phyloP scores from a whole-genome alignment of 768 basidiomycete genomes.

The Rhizopogon vesiculosus region DNA sequence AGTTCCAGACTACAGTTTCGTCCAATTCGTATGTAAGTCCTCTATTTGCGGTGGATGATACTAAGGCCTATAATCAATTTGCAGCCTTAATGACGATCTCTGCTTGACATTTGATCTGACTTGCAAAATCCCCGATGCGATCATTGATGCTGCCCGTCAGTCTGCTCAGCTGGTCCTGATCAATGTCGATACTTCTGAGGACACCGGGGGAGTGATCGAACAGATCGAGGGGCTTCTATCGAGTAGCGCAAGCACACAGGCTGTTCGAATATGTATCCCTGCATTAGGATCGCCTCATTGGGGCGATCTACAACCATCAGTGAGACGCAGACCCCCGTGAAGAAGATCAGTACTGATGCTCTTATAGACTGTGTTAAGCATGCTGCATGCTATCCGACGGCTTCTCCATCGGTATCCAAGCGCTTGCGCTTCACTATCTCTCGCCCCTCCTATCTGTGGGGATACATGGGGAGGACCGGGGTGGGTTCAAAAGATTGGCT shows the following conservation, averaged over 20 bases:
- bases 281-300: slow-evolving; percentile 60
- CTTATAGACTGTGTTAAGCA: slow-evolving; percentile 54
- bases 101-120: slow-evolving; percentile 75
- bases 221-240: slow-evolving; percentile 25
- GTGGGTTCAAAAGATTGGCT: slow-evolving; percentile 76
- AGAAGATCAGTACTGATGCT: neutral
- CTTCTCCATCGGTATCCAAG: slow-evolving; percentile 53
- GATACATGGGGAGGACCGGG: slow-evolving; percentile 58
- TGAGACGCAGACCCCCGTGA: slow-evolving; percentile 26
- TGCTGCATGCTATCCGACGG: slow-evolving; percentile 64
- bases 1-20: slow-evolving; percentile 80
- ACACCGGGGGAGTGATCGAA: slow-evolving; percentile 20
- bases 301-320: slow-evolving; percentile 59
- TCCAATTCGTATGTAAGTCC: slow-evolving; percentile 43
- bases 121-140: slow-evolving; percentile 46
- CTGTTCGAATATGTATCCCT: slow-evolving; percentile 58
- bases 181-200: slow-evolving; percentile 10
- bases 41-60: neutral
- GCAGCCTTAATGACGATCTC: slow-evolving; percentile 53
- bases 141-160: slow-evolving; percentile 39
- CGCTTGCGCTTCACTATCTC: slow-evolving; percentile 62
- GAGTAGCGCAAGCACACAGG: slow-evolving; percentile 18
- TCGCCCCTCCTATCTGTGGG: slow-evolving; percentile 59
- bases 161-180: slow-evolving; percentile 35
- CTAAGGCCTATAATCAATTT: slow-evolving; percentile 9